Evolutionary conservation across 2,329 filamentous ascomycete species (phyloP).

Genomic region (Aspergillus sp.): DNA sequence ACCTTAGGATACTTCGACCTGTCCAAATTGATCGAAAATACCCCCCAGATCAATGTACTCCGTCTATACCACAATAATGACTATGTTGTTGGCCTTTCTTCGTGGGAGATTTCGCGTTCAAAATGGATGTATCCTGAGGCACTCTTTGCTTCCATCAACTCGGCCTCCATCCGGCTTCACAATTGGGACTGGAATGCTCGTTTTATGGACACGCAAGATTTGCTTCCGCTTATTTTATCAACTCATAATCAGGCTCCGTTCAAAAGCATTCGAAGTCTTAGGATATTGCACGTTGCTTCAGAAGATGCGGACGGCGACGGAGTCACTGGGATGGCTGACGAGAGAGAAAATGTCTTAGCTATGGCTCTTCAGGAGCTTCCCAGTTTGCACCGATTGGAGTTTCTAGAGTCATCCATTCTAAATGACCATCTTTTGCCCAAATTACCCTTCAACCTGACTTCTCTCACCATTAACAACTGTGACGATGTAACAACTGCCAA

Average conservation of each 20-base stretch:
- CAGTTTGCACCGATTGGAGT: conserved; percentile 64
- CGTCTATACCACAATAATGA: conserved; percentile 72
- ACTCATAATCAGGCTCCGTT: conserved; percentile 60
- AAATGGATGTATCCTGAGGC: conserved; percentile 69
- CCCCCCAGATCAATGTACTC: conserved; percentile 68
- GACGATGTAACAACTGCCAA: conserved; percentile 69
- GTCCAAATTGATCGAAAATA: conserved; percentile 58
- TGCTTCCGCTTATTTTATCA: conserved; percentile 50
- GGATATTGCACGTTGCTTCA: conserved; percentile 37
- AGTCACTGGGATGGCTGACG: conserved; percentile 42
- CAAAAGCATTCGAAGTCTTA: conserved; percentile 32
- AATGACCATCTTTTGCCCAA: conserved; percentile 67
- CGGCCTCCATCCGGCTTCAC: conserved; percentile 46
- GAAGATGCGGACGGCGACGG: conserved; percentile 27
- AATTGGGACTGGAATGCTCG: conserved; percentile 59
- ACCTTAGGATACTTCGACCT: conserved; percentile 58
- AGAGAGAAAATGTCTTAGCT: conserved; percentile 34
- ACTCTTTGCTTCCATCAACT: conserved; percentile 64
- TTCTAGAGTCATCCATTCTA: conserved; percentile 73
- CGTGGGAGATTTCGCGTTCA: conserved; percentile 26
- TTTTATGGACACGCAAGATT: conserved; percentile 38
- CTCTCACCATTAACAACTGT: conserved; percentile 76
- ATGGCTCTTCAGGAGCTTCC: conserved; percentile 60
- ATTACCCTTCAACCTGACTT: conserved; percentile 65
- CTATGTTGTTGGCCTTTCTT: conserved; percentile 33